Evolutionary conservation across 2,329 filamentous ascomycete species (phyloP).

Genomic region (Plectosphaerella plurivora): DNA sequence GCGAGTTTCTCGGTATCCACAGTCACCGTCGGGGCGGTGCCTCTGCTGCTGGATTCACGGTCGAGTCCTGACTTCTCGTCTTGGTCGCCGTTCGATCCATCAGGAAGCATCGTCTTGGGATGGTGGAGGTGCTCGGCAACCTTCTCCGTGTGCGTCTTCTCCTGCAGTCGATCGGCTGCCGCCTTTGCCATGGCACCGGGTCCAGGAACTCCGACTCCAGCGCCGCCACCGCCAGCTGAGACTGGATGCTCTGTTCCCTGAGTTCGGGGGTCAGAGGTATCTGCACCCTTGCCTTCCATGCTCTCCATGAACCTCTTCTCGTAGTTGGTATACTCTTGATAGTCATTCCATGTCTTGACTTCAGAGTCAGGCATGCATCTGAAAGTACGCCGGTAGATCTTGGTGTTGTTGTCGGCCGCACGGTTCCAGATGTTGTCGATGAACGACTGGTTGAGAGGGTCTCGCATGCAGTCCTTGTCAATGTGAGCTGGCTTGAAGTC

Average conservation of each 20-base stretch:
- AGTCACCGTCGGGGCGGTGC: slow-evolving; percentile 1
- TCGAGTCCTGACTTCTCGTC: slow-evolving; percentile 36
- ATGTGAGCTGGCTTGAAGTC: slow-evolving; percentile 73
- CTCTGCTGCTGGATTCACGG: slow-evolving; percentile 1
- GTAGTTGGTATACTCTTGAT: slow-evolving; percentile 79
- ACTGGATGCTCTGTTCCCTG: slow-evolving; percentile 13
- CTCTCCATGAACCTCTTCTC: slow-evolving; percentile 69
- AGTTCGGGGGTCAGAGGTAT: slow-evolving; percentile 39
- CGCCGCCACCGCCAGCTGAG: slow-evolving; percentile 23
- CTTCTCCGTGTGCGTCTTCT: slow-evolving; percentile 21
- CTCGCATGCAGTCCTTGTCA: slow-evolving; percentile 88
- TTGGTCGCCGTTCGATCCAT: slow-evolving; percentile 15
- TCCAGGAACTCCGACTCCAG: slow-evolving; percentile 38
- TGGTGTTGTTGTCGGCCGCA: slow-evolving; percentile 91
- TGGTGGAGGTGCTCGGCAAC: slow-evolving; percentile 19
- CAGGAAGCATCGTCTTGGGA: slow-evolving; percentile 24
- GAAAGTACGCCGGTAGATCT: slow-evolving; percentile 89
- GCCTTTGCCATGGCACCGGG: slow-evolving; percentile 31
- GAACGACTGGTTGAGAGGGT: slow-evolving; percentile 79
- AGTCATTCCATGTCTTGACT: slow-evolving; percentile 88
- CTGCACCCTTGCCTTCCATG: slow-evolving; percentile 52
- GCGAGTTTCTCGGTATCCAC: slow-evolving; percentile 22
- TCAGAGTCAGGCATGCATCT: slow-evolving; percentile 96
- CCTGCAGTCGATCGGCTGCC: slow-evolving; percentile 27
- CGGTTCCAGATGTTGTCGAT: slow-evolving; percentile 84